Evolutionary conservation across 108 stramenopile genomes (phyloP).

Genomic region (Mediolabrus comicus): DNA sequence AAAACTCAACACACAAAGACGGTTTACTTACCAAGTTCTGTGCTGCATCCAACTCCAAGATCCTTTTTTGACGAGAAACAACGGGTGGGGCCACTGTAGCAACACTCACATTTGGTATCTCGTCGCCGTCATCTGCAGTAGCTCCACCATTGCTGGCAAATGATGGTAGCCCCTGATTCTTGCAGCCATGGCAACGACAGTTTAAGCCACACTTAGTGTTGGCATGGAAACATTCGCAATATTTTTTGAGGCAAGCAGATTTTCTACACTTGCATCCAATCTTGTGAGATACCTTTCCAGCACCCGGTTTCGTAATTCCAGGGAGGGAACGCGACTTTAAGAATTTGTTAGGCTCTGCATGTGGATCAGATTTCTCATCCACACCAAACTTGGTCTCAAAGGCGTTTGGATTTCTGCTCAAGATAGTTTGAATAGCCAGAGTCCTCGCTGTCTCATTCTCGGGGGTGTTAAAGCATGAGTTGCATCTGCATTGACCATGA

Average conservation of each 20-base stretch:
- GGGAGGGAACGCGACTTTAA: slow-evolving; percentile 19
- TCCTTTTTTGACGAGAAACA: slow-evolving; percentile 12
- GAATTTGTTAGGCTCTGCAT: slow-evolving; percentile 6
- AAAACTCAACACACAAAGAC: neutral
- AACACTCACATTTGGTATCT: neutral
- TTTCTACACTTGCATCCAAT: slow-evolving; percentile 93
- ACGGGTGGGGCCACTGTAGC: neutral
- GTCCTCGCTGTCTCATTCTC: slow-evolving; percentile 59
- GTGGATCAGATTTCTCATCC: slow-evolving; percentile 22
- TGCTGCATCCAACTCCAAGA: slow-evolving; percentile 72
- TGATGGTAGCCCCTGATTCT: slow-evolving; percentile 56
- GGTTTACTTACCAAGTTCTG: slow-evolving; percentile 59
- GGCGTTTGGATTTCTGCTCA: slow-evolving; percentile 84
- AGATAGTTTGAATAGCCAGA: slow-evolving; percentile 77
- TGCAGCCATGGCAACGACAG: slow-evolving; percentile 93
- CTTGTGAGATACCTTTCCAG: slow-evolving; percentile 37
- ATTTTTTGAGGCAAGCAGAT: slow-evolving; percentile 92
- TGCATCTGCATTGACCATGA: slow-evolving; percentile 66
- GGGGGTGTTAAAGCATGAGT: slow-evolving; percentile 69
- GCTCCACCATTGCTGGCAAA: neutral
- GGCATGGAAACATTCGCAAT: slow-evolving; percentile 92
- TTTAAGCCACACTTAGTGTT: slow-evolving; percentile 78
- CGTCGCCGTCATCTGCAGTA: neutral
- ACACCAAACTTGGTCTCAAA: slow-evolving; percentile 86
- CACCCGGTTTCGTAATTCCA: neutral